These are phyloP conservation scores for Blastocystis sp. DNA, from an alignment of 352 stramenopile genomes.

Conservation along the genomic window DNA sequence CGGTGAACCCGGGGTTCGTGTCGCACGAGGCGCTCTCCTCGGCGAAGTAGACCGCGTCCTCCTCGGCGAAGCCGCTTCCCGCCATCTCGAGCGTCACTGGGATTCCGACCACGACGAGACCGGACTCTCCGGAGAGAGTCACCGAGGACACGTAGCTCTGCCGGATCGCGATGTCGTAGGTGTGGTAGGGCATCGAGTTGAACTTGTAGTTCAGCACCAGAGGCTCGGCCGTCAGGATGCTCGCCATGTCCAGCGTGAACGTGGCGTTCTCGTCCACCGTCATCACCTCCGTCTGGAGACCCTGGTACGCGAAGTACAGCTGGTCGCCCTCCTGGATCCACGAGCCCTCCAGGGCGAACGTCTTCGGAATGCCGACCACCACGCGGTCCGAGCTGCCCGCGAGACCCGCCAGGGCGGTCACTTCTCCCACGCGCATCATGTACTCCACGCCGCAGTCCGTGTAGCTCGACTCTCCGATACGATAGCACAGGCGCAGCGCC, in stretches of 20 bases:
- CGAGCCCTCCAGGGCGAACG: conserved; percentile 25
- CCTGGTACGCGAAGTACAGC: not conserved
- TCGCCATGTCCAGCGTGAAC: not conserved
- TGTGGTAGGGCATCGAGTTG: conserved; percentile 31
- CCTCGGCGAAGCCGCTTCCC: conserved; percentile 5
- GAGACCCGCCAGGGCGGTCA: not conserved
- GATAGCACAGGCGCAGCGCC: not conserved
- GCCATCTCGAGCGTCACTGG: not conserved
- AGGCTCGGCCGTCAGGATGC: not conserved
- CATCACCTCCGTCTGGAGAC: not conserved
- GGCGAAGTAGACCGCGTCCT: conserved; percentile 26
- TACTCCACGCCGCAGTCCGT: not conserved
- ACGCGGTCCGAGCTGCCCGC: not conserved
- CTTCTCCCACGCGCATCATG: conserved; percentile 37
- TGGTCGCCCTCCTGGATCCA: conserved; percentile 38
- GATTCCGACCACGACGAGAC: not conserved
- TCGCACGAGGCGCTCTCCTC: not conserved
- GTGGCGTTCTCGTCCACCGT: not conserved
- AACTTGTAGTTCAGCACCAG: conserved; percentile 31
- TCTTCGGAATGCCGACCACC: conserved; percentile 41
- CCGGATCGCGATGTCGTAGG: not conserved
- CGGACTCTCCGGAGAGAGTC: not conserved
- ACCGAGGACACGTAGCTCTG: conserved; percentile 1
- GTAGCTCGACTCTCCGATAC: not conserved
- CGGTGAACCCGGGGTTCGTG: not conserved